A percentile compares a stretch with the other conserved stretches of the same genome.
Evolutionary conservation across 1,139 yeast species (phyloP).

Genomic region (Geotrichum aggregatum): DNA sequence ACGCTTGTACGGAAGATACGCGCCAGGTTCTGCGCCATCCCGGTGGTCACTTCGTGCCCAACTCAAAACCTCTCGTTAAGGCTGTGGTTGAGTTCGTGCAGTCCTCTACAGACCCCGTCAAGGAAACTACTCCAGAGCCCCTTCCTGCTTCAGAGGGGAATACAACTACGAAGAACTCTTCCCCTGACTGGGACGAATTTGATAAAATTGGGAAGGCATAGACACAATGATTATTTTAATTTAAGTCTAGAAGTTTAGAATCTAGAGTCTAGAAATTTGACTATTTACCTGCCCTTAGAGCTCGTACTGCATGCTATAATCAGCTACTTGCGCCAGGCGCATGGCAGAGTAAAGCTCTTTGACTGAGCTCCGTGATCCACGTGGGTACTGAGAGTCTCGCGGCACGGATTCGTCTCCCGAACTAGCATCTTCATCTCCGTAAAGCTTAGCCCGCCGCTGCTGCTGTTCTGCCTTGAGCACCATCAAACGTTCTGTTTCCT

Average conservation of each 20-base stretch:
- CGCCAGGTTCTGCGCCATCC: conserved; percentile 61
- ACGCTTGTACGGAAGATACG: conserved; percentile 48
- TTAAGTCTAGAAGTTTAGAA: background rate
- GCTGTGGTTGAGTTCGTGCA: conserved; percentile 42
- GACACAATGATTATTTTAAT: background rate
- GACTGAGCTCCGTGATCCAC: conserved; percentile 2
- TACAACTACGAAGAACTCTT: background rate
- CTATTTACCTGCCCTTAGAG: background rate
- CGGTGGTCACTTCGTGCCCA: conserved; percentile 86
- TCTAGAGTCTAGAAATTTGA: background rate
- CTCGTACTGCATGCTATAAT: background rate
- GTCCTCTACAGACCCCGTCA: no score
- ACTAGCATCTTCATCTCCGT: background rate
- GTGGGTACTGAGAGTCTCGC: conserved; percentile 4
- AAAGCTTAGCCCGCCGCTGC: conserved; percentile 1
- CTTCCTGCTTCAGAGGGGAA: background rate
- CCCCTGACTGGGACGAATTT: conserved; percentile 37
- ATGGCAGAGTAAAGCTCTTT: conserved; percentile 4
- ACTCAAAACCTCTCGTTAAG: conserved; percentile 55
- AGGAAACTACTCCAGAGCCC: background rate
- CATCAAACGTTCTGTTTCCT: conserved; percentile 1
- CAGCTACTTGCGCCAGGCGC: conserved; percentile 7
- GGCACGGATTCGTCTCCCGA: background rate
- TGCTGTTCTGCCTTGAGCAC: background rate
- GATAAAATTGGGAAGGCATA: conserved; percentile 40